A percentile compares a stretch with the other conserved stretches of the same genome.
phyloP scores from a whole-genome alignment of 345 rosid species.

The Draba incana region DNA sequence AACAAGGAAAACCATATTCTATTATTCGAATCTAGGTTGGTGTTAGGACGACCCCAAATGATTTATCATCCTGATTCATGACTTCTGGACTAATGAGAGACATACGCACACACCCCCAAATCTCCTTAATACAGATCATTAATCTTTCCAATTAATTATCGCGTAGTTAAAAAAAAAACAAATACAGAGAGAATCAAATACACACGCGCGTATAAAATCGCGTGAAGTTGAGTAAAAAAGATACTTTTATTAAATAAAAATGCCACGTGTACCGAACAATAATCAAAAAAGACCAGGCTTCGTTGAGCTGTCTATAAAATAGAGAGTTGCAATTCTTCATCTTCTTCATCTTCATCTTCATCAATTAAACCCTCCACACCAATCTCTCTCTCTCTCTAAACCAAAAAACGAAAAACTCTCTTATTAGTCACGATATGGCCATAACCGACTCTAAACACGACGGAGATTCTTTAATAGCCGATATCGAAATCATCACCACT shows the following conservation, averaged over 20 bases:
- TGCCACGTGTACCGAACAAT: slow-evolving; percentile 29
- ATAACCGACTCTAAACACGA: slow-evolving; percentile 16
- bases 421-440: slow-evolving; percentile 19
- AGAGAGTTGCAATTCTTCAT: slow-evolving; percentile 28
- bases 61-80: not conserved
- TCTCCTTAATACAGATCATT: slow-evolving; percentile 17
- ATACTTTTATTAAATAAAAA: slow-evolving; percentile 16
- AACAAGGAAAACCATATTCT: not conserved
- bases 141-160: not conserved
- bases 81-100: not conserved
- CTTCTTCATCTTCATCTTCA: slow-evolving; percentile 36
- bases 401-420: not conserved
- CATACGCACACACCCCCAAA: slow-evolving; percentile 2
- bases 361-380: not conserved
- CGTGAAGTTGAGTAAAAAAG: not conserved
- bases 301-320: slow-evolving; percentile 40
- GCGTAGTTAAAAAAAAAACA: not conserved
- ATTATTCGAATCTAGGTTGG: not conserved
- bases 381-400: slow-evolving; percentile 2
- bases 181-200: slow-evolving; percentile 3
- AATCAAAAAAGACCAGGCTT: slow-evolving; percentile 22
- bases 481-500: slow-evolving; percentile 65
- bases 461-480: slow-evolving; percentile 13
- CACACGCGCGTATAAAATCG: not conserved
- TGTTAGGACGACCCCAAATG: not conserved